These are phyloP conservation scores for Scedosporium apiospermum DNA, from an alignment of 2,329 filamentous ascomycete species.

Conservation along the genomic window DNA sequence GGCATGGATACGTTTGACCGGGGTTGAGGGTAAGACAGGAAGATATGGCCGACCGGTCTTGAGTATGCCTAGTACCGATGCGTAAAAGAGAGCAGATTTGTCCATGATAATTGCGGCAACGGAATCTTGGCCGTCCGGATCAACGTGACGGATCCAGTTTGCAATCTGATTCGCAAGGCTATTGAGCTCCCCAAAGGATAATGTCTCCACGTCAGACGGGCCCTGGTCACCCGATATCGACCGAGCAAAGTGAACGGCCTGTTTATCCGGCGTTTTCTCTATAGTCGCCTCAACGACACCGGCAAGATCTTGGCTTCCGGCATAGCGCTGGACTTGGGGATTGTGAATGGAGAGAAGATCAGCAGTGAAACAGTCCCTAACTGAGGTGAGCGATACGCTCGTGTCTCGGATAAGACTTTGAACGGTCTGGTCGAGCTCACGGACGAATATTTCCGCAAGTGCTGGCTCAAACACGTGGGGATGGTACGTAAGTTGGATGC, in stretches of 20 bases:
- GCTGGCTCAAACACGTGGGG: constrained; percentile 36
- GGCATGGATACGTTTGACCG: constrained; percentile 45
- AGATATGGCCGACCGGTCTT: constrained; percentile 73
- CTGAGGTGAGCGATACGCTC: not conserved
- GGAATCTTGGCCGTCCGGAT: constrained; percentile 33
- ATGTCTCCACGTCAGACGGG: constrained; percentile 20
- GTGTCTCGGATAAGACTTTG: constrained; percentile 19
- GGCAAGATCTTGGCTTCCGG: constrained; percentile 34
- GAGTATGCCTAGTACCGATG: constrained; percentile 61
- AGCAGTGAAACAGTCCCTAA: constrained; percentile 15
- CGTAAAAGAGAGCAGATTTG: constrained; percentile 65
- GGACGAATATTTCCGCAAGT: constrained; percentile 46
- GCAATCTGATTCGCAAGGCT: constrained; percentile 54
- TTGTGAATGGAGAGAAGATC: constrained; percentile 41
- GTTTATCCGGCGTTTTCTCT: constrained; percentile 33
- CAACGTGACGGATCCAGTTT: constrained; percentile 30
- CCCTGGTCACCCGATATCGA: constrained; percentile 27
- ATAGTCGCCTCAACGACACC: constrained; percentile 46
- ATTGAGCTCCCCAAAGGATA: constrained; percentile 61
- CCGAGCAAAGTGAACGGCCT: constrained; percentile 56
- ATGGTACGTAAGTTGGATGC: constrained; percentile 38
- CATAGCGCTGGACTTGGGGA: constrained; percentile 19
- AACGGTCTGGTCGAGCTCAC: constrained; percentile 50
- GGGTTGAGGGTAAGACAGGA: constrained; percentile 67
- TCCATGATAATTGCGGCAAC: constrained; percentile 69